These are phyloP conservation scores for Diaporthe capsici DNA, from an alignment of 2,329 filamentous ascomycete genomes.

Conservation along the genomic window DNA sequence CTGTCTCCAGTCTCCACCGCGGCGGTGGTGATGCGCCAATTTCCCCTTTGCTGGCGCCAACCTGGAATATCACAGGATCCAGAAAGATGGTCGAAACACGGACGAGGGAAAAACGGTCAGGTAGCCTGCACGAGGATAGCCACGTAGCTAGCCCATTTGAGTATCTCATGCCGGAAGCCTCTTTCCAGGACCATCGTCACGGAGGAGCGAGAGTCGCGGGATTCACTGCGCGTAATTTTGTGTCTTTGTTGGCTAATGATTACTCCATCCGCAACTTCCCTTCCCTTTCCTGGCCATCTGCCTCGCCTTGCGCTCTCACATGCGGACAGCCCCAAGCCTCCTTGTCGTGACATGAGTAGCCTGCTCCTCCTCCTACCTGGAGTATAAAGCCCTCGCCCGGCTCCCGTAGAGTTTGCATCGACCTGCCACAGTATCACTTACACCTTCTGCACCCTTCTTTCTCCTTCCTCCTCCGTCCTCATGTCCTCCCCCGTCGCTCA, in stretches of 20 bases:
- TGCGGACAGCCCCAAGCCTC: background rate
- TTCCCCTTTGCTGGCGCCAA: background rate
- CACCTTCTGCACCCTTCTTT: background rate
- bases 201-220: background rate
- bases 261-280: background rate
- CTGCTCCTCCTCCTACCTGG: background rate
- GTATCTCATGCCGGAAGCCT: slow-evolving; percentile 15
- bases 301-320: background rate
- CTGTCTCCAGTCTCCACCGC: background rate
- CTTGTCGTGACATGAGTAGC: slow-evolving; percentile 3
- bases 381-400: slow-evolving; percentile 34
- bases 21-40: slow-evolving; percentile 1
- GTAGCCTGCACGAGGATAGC: background rate
- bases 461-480: background rate
- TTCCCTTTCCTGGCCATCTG: background rate
- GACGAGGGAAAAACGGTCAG: background rate
- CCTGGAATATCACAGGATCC: background rate
- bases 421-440: background rate
- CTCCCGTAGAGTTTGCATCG: slow-evolving; percentile 3
- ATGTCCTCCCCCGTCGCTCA: slow-evolving; percentile 34
- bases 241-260: slow-evolving; percentile 29
- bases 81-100: slow-evolving; percentile 17
- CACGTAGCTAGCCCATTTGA: slow-evolving; percentile 21
- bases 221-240: slow-evolving; percentile 15
- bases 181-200: slow-evolving; percentile 4